A percentile compares a stretch with the other conserved stretches of the same genome.
Conservation (phyloP, 495 filamentous ascomycete species). For the Tuber aestivum region DNA sequence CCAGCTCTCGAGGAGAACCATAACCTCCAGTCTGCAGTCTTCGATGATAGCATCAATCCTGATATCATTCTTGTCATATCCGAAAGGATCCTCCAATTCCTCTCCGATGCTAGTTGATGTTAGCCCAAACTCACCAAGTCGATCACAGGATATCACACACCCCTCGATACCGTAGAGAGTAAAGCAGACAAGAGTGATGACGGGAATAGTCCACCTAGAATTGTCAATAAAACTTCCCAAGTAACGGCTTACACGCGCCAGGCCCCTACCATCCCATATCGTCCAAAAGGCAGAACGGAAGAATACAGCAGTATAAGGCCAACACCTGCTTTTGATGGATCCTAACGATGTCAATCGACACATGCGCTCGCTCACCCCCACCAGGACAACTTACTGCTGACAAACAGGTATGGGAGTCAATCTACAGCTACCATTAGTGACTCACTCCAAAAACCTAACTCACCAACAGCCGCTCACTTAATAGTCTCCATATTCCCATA, state of each 20-base stretch:
- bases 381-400: conserved; percentile 52
- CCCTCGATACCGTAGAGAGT: conserved; percentile 69
- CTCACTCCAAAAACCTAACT: not conserved
- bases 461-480: conserved; percentile 26
- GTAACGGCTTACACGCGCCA: not conserved
- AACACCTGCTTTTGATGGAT: conserved; percentile 74
- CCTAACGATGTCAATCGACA: conserved; percentile 38
- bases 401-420: conserved; percentile 67
- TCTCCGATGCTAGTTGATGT: conserved; percentile 53
- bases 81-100: conserved; percentile 71
- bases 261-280: conserved; percentile 56
- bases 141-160: conserved; percentile 8
- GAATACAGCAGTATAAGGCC: conserved; percentile 62
- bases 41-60: conserved; percentile 71
- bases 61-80: conserved; percentile 69
- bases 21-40: conserved; percentile 59
- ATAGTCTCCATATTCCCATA: conserved; percentile 74
- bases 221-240: not conserved
- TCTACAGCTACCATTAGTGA: conserved; percentile 6
- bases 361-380: not conserved
- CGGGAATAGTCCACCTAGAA: conserved; percentile 55
- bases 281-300: conserved; percentile 67
- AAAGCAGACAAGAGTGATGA: conserved; percentile 63
- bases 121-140: not conserved
- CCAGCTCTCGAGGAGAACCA: conserved; percentile 62